These are phyloP conservation scores for Psilocybe mexicana DNA, from an alignment of 1,284 basidiomycete genomes.

Conservation along the genomic window DNA sequence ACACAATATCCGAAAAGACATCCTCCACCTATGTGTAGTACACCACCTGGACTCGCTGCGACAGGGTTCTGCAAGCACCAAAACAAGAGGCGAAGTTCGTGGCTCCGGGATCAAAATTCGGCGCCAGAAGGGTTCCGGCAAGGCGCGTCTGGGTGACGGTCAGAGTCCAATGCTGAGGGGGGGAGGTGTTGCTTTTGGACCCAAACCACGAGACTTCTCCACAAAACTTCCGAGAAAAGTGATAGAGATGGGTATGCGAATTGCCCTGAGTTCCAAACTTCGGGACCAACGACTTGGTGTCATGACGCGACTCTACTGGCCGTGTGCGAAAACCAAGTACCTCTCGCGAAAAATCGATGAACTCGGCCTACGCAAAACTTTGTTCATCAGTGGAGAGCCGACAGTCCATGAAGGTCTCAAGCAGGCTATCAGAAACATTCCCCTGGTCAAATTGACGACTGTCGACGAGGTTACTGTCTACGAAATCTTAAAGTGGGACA, in stretches of 20 bases:
- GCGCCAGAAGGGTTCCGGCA: slow-evolving; percentile 91
- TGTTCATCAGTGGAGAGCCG: slow-evolving; percentile 72
- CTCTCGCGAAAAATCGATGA: slow-evolving; percentile 58
- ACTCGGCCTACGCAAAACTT: slow-evolving; percentile 65
- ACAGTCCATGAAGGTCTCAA: slow-evolving; percentile 53
- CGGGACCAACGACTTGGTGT: slow-evolving; percentile 75
- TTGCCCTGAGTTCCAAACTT: slow-evolving; percentile 83
- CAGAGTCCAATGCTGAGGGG: slow-evolving; percentile 90
- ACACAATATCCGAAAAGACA: slow-evolving; percentile 86
- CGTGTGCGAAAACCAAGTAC: slow-evolving; percentile 64
- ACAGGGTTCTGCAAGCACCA: slow-evolving; percentile 89
- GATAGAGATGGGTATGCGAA: slow-evolving; percentile 89
- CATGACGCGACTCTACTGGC: slow-evolving; percentile 74
- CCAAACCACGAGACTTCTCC: slow-evolving; percentile 88
- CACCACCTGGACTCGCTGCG: slow-evolving; percentile 89
- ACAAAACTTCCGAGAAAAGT: slow-evolving; percentile 91
- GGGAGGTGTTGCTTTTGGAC: slow-evolving; percentile 91
- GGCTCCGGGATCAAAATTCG: slow-evolving; percentile 89
- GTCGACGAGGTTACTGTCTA: slow-evolving; percentile 75
- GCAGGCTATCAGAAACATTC: slow-evolving; percentile 64
- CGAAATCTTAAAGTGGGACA: slow-evolving; percentile 75
- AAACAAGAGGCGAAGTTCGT: slow-evolving; percentile 87
- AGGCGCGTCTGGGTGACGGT: slow-evolving; percentile 86
- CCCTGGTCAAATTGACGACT: slow-evolving; percentile 59
- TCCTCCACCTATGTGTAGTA: slow-evolving; percentile 91